phyloP scores from a whole-genome alignment of 768 basidiomycete genomes.

The Russula compacta region DNA sequence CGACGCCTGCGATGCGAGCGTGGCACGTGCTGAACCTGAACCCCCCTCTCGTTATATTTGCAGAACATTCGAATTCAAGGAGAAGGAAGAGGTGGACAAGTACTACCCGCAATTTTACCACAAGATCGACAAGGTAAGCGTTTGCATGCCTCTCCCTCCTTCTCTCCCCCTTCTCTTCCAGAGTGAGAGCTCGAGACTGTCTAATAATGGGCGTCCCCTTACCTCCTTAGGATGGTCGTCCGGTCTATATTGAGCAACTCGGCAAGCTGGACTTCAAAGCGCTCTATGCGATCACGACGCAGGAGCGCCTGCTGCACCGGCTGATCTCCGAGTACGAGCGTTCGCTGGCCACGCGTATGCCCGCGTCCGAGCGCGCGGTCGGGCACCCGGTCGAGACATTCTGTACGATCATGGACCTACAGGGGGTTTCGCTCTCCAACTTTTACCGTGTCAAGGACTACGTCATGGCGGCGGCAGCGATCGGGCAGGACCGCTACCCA shows the following conservation, averaged over 20 bases:
- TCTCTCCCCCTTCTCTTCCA: background rate
- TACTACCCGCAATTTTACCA: constrained; percentile 97
- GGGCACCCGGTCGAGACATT: constrained; percentile 93
- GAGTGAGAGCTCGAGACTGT: background rate
- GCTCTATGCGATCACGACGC: constrained; percentile 73
- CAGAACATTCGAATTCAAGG: constrained; percentile 81
- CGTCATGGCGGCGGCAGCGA: constrained; percentile 59
- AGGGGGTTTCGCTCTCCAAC: constrained; percentile 54
- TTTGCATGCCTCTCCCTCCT: background rate
- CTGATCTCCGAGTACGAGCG: constrained; percentile 93
- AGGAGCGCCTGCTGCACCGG: constrained; percentile 79
- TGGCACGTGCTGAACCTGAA: background rate
- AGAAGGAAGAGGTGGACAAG: constrained; percentile 75
- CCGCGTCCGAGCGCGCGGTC: constrained; percentile 57
- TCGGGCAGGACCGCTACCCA: constrained; percentile 89
- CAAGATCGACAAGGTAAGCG: constrained; percentile 77
- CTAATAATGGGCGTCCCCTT: background rate
- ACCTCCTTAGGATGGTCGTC: constrained; percentile 74
- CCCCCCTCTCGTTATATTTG: no score
- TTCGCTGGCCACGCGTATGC: constrained; percentile 70
- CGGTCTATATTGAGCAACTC: constrained; percentile 89
- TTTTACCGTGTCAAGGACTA: constrained; percentile 94
- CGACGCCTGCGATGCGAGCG: no score
- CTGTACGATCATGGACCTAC: constrained; percentile 94
- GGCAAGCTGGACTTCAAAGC: constrained; percentile 82